A percentile compares a stretch with the other conserved stretches of the same genome.
These are phyloP conservation scores for Flaveria robusta DNA, from an alignment of 129 eudicot species.

Conservation along the genomic window DNA sequence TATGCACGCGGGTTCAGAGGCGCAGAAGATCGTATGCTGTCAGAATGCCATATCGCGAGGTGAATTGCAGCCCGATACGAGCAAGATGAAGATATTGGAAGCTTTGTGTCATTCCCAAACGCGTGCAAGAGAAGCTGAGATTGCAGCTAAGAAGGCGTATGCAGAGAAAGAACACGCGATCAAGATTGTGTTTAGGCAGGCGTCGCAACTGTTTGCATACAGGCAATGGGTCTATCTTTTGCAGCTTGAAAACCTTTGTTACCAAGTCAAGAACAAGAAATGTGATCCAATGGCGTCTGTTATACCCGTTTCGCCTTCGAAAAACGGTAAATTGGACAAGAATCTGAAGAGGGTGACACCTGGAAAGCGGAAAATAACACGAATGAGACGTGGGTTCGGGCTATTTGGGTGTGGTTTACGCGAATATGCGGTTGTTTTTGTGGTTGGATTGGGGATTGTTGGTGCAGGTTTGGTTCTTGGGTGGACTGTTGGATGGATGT, in stretches of 20 bases:
- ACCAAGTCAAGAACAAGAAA: constrained; percentile 44
- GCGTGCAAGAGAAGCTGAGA: constrained; percentile 90
- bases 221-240: constrained; percentile 75
- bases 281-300: not conserved
- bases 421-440: constrained; percentile 56
- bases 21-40: constrained; percentile 16
- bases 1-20: constrained; percentile 32
- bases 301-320: constrained; percentile 15
- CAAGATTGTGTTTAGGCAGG: constrained; percentile 66
- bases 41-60: constrained; percentile 12
- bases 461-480: constrained; percentile 92
- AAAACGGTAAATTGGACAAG: constrained; percentile 33
- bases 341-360: constrained; percentile 39
- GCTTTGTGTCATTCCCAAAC: constrained; percentile 92
- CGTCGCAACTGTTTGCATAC: constrained; percentile 74
- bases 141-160: constrained; percentile 69
- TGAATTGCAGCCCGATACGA: not conserved
- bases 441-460: constrained; percentile 76
- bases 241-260: constrained; percentile 66
- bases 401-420: constrained; percentile 35
- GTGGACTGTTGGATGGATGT: constrained; percentile 89
- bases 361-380: constrained; percentile 27
- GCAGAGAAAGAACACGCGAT: constrained; percentile 69
- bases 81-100: constrained; percentile 57
- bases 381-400: constrained; percentile 34